Evolutionary conservation across 495 filamentous ascomycete genomes (phyloP).

Genomic region (Penicillium paxilli): DNA sequence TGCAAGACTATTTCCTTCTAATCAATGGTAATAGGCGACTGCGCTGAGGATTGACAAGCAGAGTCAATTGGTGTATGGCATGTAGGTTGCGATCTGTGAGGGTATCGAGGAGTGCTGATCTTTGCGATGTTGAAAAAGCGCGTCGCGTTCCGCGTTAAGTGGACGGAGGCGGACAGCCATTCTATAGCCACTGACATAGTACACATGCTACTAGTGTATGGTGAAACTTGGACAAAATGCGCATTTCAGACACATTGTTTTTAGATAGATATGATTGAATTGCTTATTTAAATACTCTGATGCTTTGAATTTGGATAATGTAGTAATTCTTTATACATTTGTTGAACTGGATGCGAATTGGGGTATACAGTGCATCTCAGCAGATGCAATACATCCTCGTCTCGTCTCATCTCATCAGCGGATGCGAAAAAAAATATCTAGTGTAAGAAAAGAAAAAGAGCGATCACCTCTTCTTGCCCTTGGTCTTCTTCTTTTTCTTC

Average conservation of each 20-base stretch:
- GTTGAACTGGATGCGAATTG: constrained; percentile 19
- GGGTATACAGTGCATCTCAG: constrained; percentile 29
- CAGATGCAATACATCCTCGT: constrained; percentile 14
- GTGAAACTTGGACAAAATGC: not conserved
- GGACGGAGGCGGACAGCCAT: constrained; percentile 6
- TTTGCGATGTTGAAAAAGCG: constrained; percentile 22
- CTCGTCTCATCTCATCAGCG: constrained; percentile 3
- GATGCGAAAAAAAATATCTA: too few relatives aligned
- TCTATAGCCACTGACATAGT: too few relatives aligned
- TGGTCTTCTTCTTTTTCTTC: constrained; percentile 49
- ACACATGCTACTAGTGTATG: not conserved
- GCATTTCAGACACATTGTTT: too few relatives aligned
- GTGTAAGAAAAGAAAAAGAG: not conserved
- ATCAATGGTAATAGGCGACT: not conserved
- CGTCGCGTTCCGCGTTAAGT: constrained; percentile 44
- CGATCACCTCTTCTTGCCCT: constrained; percentile 52
- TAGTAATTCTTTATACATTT: not conserved
- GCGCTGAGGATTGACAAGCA: too few relatives aligned
- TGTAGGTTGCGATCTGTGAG: too few relatives aligned
- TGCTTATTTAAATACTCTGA: not conserved
- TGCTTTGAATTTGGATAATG: not conserved
- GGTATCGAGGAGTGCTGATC: not conserved
- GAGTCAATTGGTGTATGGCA: too few relatives aligned
- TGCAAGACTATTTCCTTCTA: too few relatives aligned
- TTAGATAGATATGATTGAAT: too few relatives aligned